phyloP scores from a whole-genome alignment of 2,329 filamentous ascomycete genomes.

The Talaromyces pinophilus region DNA sequence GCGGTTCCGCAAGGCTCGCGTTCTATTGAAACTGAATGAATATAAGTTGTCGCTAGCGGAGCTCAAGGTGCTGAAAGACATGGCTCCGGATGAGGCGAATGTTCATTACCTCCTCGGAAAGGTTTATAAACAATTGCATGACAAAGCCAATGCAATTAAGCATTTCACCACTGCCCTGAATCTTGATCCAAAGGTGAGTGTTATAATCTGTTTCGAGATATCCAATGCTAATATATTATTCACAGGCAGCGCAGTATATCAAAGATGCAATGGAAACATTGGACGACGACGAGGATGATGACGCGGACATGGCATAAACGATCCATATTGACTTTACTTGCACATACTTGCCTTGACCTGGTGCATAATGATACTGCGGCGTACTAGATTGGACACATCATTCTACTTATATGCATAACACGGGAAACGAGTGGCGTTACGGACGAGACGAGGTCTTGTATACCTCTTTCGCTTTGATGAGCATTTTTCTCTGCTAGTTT shows the following conservation, averaged over 20 bases:
- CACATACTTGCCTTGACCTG: slow-evolving; percentile 7
- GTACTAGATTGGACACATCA: slow-evolving; percentile 13
- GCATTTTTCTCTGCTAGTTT: slow-evolving; percentile 2
- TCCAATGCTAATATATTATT: slow-evolving; percentile 20
- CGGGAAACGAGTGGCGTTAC: slow-evolving; percentile 23
- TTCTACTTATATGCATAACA: slow-evolving; percentile 23
- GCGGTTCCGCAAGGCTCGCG: slow-evolving; percentile 89
- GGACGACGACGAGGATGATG: slow-evolving; percentile 68
- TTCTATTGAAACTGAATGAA: slow-evolving; percentile 72
- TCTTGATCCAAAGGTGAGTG: slow-evolving; percentile 86
- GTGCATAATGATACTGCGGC: slow-evolving; percentile 18
- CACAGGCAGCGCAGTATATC: slow-evolving; percentile 83
- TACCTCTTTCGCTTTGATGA: neutral
- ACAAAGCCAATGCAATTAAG: slow-evolving; percentile 74
- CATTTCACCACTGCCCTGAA: slow-evolving; percentile 95
- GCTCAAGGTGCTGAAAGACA: slow-evolving; percentile 81
- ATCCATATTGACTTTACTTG: slow-evolving; percentile 5
- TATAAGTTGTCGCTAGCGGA: slow-evolving; percentile 75
- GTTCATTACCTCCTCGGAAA: slow-evolving; percentile 89
- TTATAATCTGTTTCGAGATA: slow-evolving; percentile 18
- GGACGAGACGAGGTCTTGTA: neutral
- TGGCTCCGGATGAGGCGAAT: slow-evolving; percentile 91
- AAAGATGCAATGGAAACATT: slow-evolving; percentile 95
- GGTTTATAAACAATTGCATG: slow-evolving; percentile 59
- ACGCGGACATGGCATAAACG: slow-evolving; percentile 51